Conservation (phyloP, 192 early-diverging fungal genomes). For the Mortierella antarctica region DNA sequence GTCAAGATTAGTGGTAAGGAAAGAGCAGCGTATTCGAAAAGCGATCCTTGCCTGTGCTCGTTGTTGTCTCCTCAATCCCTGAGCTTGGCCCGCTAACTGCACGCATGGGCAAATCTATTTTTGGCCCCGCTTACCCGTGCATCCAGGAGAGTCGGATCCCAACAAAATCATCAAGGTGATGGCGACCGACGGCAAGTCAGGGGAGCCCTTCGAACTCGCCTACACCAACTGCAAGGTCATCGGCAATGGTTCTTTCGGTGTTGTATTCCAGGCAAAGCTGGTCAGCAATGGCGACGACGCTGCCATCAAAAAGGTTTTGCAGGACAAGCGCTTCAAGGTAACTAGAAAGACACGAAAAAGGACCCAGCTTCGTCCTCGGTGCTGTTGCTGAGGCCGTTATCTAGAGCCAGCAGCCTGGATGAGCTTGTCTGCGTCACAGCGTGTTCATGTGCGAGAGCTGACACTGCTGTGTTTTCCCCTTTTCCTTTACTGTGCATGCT, state of each 20-base stretch:
- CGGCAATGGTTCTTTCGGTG: constrained; percentile 98
- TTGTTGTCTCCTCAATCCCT: neutral
- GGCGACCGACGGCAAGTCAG: constrained; percentile 89
- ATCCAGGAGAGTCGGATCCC: constrained; percentile 63
- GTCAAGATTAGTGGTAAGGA: constrained; percentile 54
- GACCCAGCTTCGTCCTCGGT: neutral
- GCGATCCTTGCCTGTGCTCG: neutral
- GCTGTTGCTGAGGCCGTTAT: neutral
- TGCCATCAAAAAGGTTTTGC: constrained; percentile 98
- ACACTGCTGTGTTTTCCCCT: neutral
- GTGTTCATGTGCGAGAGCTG: too few relatives aligned
- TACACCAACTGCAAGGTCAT: constrained; percentile 95
- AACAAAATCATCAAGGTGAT: constrained; percentile 77
- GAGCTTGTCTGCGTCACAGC: too few relatives aligned
- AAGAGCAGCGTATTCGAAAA: neutral
- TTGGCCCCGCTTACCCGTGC: neutral
- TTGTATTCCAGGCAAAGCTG: constrained; percentile 95
- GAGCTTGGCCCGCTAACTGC: neutral
- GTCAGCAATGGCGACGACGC: constrained; percentile 79
- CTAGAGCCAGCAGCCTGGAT: too few relatives aligned
- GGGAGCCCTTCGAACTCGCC: constrained; percentile 86
- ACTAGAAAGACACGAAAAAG: neutral
- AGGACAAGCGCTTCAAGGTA: constrained; percentile 99
- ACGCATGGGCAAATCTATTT: neutral
- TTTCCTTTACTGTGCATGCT: constrained; percentile 1